Percentiles rank a stretch among this genome's conserved stretches.
Evolutionary conservation across 2,329 filamentous ascomycete species (phyloP).

Genomic region (Aspergillus pseudonomiae): DNA sequence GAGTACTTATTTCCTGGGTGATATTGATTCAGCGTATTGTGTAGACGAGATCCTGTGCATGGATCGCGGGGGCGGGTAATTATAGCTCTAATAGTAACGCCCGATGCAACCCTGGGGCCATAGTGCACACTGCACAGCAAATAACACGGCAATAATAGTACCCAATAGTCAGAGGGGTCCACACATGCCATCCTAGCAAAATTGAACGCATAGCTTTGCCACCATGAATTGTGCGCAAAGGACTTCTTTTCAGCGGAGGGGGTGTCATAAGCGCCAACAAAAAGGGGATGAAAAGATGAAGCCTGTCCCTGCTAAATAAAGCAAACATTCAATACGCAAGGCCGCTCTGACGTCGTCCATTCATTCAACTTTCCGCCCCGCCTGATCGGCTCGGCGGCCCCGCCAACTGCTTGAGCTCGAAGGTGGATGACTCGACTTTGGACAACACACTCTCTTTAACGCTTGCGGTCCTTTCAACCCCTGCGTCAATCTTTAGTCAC

Average conservation of each 20-base stretch:
- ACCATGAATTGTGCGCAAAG: background rate
- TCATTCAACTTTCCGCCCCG: conserved; percentile 11
- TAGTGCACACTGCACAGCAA: background rate
- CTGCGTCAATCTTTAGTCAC: background rate
- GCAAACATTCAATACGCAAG: background rate
- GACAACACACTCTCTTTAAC: conserved; percentile 3
- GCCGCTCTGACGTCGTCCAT: conserved; percentile 18
- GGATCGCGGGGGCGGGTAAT: background rate
- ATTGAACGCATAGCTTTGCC: background rate
- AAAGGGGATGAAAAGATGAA: background rate
- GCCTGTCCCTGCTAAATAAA: background rate
- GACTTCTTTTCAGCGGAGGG: background rate
- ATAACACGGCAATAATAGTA: background rate
- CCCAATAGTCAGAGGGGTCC: background rate
- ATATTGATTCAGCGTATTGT: background rate
- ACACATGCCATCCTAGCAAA: background rate
- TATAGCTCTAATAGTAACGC: background rate
- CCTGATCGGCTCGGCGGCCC: conserved; percentile 16
- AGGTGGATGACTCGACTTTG: conserved; percentile 2
- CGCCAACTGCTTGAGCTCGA: conserved; percentile 3
- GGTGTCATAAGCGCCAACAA: background rate
- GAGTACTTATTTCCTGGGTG: background rate
- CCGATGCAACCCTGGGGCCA: background rate
- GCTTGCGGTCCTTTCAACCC: background rate
- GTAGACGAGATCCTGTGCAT: background rate